These are phyloP conservation scores for Cubamyces lactineus DNA, from an alignment of 768 basidiomycete species.

Conservation along the genomic window DNA sequence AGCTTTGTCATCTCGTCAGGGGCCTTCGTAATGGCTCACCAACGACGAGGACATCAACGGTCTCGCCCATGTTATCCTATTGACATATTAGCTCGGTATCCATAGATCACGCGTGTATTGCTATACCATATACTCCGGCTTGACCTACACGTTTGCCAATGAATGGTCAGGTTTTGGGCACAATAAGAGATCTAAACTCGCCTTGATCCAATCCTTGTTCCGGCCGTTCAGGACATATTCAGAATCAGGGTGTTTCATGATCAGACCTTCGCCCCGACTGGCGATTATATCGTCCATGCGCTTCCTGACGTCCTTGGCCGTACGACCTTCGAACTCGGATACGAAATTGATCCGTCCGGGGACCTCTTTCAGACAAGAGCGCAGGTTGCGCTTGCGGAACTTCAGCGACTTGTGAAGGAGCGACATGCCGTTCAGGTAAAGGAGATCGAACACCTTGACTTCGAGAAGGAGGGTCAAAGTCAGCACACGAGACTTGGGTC, in stretches of 20 bases:
- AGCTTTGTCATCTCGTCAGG: neutral
- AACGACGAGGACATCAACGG: constrained; percentile 88
- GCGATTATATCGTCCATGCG: constrained; percentile 86
- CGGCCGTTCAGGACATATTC: constrained; percentile 87
- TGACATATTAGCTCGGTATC: neutral
- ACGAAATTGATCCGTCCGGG: constrained; percentile 83
- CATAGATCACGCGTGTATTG: neutral
- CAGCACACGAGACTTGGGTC: neutral
- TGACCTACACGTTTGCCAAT: constrained; percentile 50
- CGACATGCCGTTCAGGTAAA: constrained; percentile 85
- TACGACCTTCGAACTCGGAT: constrained; percentile 70
- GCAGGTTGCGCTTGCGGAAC: constrained; percentile 80
- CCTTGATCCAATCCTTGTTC: constrained; percentile 93
- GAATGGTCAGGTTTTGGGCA: no score
- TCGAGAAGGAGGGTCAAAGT: neutral
- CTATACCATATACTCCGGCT: constrained; percentile 84
- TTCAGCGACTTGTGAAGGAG: constrained; percentile 71
- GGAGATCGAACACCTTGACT: constrained; percentile 97
- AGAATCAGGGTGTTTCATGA: constrained; percentile 83
- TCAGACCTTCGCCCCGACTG: constrained; percentile 86
- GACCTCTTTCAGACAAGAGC: constrained; percentile 65
- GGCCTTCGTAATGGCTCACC: constrained; percentile 48
- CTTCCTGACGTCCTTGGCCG: constrained; percentile 77
- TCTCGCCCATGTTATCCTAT: constrained; percentile 91
- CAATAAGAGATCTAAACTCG: constrained; percentile 29